Conservation (phyloP, 306 rosid genomes). For the Cucurbita pepo region DNA sequence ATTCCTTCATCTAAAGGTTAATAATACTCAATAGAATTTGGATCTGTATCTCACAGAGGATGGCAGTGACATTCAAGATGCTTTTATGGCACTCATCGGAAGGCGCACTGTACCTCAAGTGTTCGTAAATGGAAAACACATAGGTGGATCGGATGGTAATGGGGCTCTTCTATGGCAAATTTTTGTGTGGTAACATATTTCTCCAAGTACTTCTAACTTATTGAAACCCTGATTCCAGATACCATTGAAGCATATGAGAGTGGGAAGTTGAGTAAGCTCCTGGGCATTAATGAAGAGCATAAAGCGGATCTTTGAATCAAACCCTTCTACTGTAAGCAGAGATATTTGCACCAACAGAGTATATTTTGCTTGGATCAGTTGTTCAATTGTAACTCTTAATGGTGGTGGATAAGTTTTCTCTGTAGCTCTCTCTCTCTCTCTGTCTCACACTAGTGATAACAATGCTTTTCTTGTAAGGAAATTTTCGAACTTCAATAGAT, state of each 20-base stretch:
- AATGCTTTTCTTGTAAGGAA: neutral
- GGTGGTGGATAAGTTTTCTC: neutral
- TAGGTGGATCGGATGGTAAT: conserved; percentile 93
- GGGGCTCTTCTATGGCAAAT: neutral
- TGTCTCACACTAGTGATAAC: neutral
- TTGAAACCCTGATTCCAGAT: conserved; percentile 26
- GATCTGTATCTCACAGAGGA: conserved; percentile 41
- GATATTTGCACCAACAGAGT: neutral
- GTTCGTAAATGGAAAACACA: conserved; percentile 62
- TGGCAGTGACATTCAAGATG: conserved; percentile 57
- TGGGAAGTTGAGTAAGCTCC: conserved; percentile 50
- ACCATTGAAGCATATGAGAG: conserved; percentile 63
- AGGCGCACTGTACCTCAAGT: conserved; percentile 94
- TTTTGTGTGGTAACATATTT: neutral
- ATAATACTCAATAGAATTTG: neutral
- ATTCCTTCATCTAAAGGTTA: neutral
- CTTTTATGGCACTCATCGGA: conserved; percentile 42
- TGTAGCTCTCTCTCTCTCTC: no score
- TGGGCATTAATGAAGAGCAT: conserved; percentile 32
- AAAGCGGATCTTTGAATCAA: conserved; percentile 41
- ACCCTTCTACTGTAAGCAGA: neutral
- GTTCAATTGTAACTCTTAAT: neutral
- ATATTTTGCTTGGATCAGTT: neutral
- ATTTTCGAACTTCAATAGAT: neutral
- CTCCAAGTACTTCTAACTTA: neutral